Evolutionary conservation across 768 basidiomycete genomes (phyloP), one percentile per base, ranked within the genome.

Genomic region (Leccinum subtestaceum): DNA sequence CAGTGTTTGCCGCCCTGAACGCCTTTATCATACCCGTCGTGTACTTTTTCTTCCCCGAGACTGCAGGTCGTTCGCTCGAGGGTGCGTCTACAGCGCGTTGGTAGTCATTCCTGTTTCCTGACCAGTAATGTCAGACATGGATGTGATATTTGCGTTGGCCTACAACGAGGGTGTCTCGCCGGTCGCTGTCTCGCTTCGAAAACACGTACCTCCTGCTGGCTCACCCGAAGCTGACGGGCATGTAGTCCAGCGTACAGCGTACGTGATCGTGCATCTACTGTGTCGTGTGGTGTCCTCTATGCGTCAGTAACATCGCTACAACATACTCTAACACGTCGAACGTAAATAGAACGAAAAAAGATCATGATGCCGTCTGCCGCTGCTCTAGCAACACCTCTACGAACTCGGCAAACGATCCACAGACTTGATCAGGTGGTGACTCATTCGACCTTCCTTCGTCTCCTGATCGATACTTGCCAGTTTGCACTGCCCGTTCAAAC

Each of bases 391-490:
- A 64, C 29, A 65, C 74, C n/a, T 86, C 80, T 1, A 86, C 78
- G 56, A 86, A 82, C 4, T 72, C 71, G 3, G 83, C 75, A 63
- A 88, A 87, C 4, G 76, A 80, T 29, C 80, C 80, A 21, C 21
- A 79, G 3, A 85, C 71, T 61, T 82, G 80, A 67, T 87, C 81
- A 3, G 85, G 85, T 29, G 80, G 75, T 6, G 66, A 61, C 2
- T 71, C 61, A 0, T 75, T 78, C 27, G 7, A 27, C 27, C 27
- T 73, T 5, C 48, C 55, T 68, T 89, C 88, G 63, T 86, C 84
- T 3, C 85, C 86, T 4, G 72, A 19, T 2, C 88, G 77, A 66
- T 88, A 89, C 65, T 89, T 91, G 11, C 89, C 88, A 4, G 88
- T 87, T 65, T 77, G 78, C 25, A 88, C 88, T 85, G 29, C 49